phyloP scores from a whole-genome alignment of 495 filamentous ascomycete genomes.

The Penicillium psychrofluorescens region DNA sequence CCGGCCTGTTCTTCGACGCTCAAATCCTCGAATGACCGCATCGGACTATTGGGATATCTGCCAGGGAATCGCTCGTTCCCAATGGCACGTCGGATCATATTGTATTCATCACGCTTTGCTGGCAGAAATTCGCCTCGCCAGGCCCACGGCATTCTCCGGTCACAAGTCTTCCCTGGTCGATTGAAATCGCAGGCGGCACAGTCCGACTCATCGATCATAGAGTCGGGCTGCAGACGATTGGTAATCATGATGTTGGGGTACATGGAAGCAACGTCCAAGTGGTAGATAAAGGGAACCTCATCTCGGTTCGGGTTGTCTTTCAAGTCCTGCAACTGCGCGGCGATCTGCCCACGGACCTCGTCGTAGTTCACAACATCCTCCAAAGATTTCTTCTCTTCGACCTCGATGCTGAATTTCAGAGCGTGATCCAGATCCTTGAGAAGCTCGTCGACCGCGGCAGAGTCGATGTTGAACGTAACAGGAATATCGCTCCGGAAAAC shows the following conservation, averaged over 20 bases:
- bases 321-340: conserved; percentile 60
- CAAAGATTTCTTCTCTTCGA: conserved; percentile 91
- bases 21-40: conserved; percentile 75
- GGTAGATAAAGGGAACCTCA: conserved; percentile 90
- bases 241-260: conserved; percentile 99
- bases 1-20: conserved; percentile 73
- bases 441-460: conserved; percentile 81
- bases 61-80: conserved; percentile 88
- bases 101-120: conserved; percentile 95
- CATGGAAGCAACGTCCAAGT: conserved; percentile 98
- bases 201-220: conserved; percentile 92
- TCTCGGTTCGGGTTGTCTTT: conserved; percentile 73
- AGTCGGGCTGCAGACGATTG: conserved; percentile 94
- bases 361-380: conserved; percentile 91
- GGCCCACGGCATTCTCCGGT: conserved; percentile 90
- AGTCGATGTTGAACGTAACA: conserved; percentile 82
- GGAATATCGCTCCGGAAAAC: conserved; percentile 96
- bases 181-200: conserved; percentile 99
- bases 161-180: conserved; percentile 92
- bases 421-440: conserved; percentile 82
- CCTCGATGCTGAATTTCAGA: conserved; percentile 80
- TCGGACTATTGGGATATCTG: conserved; percentile 58
- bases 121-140: conserved; percentile 98
- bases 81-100: conserved; percentile 93
- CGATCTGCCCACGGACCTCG: conserved; percentile 82